Evolutionary conservation across 129 eudicot species (phyloP).

Genomic region (Rutidosis leptorrhynchoides): DNA sequence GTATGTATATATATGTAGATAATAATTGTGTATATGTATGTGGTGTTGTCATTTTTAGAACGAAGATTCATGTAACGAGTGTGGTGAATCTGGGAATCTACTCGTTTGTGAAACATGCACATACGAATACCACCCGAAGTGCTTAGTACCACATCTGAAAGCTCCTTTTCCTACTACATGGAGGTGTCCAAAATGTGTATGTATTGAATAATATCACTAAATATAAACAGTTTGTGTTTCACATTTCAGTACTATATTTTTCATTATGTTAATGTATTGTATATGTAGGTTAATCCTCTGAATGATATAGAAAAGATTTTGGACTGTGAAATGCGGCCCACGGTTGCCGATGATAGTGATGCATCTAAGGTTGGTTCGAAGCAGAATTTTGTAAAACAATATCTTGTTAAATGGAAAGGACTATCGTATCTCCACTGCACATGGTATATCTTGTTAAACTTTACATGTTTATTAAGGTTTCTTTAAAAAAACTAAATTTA

Average conservation of each 20-base stretch:
- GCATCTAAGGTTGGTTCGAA: conserved; percentile 73
- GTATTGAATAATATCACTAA: conserved; percentile 22
- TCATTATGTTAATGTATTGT: conserved; percentile 1
- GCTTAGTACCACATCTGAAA: conserved; percentile 74
- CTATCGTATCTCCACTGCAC: conserved; percentile 91
- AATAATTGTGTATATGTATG: no score
- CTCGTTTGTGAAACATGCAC: conserved; percentile 79
- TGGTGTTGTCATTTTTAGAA: conserved; percentile 48
- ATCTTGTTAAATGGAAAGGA: conserved; percentile 97
- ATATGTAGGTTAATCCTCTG: conserved; percentile 73
- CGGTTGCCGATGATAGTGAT: conserved; percentile 70
- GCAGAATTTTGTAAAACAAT: conserved; percentile 82
- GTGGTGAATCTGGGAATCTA: conserved; percentile 63
- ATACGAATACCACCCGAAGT: conserved; percentile 82
- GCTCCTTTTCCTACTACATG: conserved; percentile 74
- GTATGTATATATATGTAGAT: background rate
- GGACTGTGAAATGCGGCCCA: conserved; percentile 90
- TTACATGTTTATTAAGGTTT: background rate
- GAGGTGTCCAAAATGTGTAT: conserved; percentile 98
- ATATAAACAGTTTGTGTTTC: background rate
- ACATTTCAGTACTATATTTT: background rate
- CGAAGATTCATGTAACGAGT: conserved; percentile 72
- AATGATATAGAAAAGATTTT: conserved; percentile 88
- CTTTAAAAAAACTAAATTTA: no score
- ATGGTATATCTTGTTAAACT: conserved; percentile 48